phyloP scores from a whole-genome alignment of 768 basidiomycete genomes.

The Rubroboletus satanas region DNA sequence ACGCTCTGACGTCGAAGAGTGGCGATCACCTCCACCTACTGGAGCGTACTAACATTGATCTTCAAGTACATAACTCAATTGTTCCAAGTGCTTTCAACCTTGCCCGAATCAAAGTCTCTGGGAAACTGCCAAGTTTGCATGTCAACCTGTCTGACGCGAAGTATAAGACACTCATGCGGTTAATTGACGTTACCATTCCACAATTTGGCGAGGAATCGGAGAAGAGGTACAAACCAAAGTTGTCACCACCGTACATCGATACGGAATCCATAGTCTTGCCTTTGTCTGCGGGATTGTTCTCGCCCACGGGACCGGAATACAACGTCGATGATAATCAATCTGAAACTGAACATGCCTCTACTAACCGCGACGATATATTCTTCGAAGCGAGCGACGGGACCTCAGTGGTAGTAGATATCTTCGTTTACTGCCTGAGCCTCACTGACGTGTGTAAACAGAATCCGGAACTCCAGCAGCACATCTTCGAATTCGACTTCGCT shows the following conservation, averaged over 20 bases:
- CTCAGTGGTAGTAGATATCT: conserved; percentile 41
- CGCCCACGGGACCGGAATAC: conserved; percentile 57
- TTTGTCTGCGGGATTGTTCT: conserved; percentile 54
- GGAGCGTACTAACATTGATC: conserved; percentile 87
- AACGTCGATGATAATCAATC: conserved; percentile 58
- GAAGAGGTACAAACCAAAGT: conserved; percentile 17
- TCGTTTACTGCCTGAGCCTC: background rate
- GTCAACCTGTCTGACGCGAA: conserved; percentile 89
- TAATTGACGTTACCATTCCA: conserved; percentile 89
- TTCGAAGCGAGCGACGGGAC: conserved; percentile 69
- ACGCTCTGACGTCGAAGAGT: conserved; percentile 62
- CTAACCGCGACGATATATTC: conserved; percentile 55
- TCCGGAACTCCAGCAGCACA: conserved; percentile 46
- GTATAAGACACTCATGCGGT: conserved; percentile 87
- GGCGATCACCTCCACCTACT: conserved; percentile 74
- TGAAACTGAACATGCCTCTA: conserved; percentile 37
- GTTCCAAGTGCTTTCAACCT: conserved; percentile 78
- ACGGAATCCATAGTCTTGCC: conserved; percentile 41
- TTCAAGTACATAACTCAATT: conserved; percentile 90
- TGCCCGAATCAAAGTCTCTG: conserved; percentile 86
- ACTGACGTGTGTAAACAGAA: conserved; percentile 18
- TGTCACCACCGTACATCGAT: conserved; percentile 19
- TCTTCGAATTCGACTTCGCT: conserved; percentile 82
- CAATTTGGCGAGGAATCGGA: conserved; percentile 56
- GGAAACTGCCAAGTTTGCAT: conserved; percentile 80